Evolutionary conservation across 352 stramenopile species (phyloP), one percentile per base, ranked within the genome.

Genomic region (Phytophthora boehmeriae): DNA sequence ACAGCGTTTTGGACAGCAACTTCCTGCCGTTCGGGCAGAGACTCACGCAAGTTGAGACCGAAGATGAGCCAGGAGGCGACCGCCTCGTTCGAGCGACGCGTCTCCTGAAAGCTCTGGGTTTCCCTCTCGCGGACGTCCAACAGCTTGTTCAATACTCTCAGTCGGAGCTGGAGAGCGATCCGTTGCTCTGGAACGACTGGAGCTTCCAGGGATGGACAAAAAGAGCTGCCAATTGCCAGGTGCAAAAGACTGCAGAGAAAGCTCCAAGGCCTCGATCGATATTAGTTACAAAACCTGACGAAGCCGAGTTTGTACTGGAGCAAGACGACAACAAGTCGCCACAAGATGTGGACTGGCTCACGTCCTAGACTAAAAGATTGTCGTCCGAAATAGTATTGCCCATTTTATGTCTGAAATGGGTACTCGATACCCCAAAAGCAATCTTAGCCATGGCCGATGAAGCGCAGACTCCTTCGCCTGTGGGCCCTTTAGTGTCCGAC

Each of bases 1-100:
- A 92, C 63, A 80, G 75, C 23, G 51, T 89, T 4, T 36, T 90
- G 5, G 80, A 92, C 38, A 62, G 57, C 2, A 54, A 75, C 4
- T 47, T 80, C 2, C 51, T 47, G 0, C 47, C 59, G 20, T 73
- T 89, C 22, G 68, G 73, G 30, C n/a, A 54, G 59, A 43, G 20
- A 46, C 19, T 74, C 2, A 48, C 68, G 4, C 13, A 28, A 10
- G 19, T 54, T 10, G 34, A 53, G 43, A 53, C 32, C 16, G 53
- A 46, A 19, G 6, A 13, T 13, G 43, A 65, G 30, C 45, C 62
- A 49, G 54, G 20, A 16, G 14, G 64, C 20, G 34, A 28, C 36
- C 56, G 17, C n/a, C 25, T 76, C 3, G 9, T 25, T 0, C 71
- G 66, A 20, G 9, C 78, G 32, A 68, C 51, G 28, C 69, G 68